These are phyloP conservation scores for Cutaneotrichosporon mucoides DNA, from an alignment of 1,284 basidiomycete species.

Conservation along the genomic window DNA sequence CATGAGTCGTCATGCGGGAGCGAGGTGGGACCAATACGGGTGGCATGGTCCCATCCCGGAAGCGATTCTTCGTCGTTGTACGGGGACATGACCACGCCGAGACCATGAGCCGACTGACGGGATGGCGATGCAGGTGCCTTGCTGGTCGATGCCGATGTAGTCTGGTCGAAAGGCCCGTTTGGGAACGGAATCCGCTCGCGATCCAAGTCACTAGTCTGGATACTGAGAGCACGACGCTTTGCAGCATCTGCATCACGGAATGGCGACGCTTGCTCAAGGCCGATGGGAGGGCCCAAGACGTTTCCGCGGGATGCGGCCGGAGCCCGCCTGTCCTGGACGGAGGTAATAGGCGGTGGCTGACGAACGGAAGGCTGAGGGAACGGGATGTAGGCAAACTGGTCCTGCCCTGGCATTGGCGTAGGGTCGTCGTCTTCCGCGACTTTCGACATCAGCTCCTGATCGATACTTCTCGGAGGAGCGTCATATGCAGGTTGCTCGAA, in stretches of 20 bases:
- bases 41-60: neutral
- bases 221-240: neutral
- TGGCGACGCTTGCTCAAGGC: neutral
- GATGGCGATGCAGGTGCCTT: neutral
- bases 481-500: no score
- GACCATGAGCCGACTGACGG: neutral
- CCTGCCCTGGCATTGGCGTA: no score
- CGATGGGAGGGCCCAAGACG: neutral
- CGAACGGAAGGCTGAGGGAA: no score
- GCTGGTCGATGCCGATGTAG: neutral
- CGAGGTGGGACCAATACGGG: neutral
- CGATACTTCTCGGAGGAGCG: no score
- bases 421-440: no score
- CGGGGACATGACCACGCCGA: neutral
- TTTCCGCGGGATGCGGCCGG: neutral
- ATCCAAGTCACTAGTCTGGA: neutral
- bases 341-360: no score
- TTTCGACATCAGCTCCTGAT: no score
- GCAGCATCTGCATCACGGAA: neutral
- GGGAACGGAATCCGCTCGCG: neutral
- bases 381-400: no score
- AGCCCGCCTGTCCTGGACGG: neutral
- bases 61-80: neutral
- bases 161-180: neutral
- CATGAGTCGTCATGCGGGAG: constrained; percentile 16